Evolutionary conservation across 345 rosid genomes (phyloP).

Genomic region (Gossypium stocksii): DNA sequence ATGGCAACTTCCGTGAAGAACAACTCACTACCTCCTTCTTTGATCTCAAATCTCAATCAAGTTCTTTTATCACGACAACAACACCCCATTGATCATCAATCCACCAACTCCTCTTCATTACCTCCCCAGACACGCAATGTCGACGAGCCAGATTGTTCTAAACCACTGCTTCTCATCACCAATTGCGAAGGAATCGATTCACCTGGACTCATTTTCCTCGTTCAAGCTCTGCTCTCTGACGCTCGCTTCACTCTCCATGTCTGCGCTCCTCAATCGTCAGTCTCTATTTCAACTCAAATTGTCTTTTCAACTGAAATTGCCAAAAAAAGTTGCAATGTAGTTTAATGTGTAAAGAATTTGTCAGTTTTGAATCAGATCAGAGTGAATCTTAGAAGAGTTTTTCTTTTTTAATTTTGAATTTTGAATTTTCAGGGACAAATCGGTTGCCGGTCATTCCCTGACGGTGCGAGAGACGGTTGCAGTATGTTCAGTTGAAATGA

Average conservation of each 20-base stretch:
- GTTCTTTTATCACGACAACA: slow-evolving; percentile 23
- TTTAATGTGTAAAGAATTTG: neutral
- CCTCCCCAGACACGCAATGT: neutral
- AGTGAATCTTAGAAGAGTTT: neutral
- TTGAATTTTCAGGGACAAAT: slow-evolving; percentile 41
- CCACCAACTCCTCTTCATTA: neutral
- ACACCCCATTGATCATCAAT: slow-evolving; percentile 6
- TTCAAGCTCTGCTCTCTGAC: slow-evolving; percentile 26
- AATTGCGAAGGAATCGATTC: slow-evolving; percentile 40
- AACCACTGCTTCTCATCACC: slow-evolving; percentile 26
- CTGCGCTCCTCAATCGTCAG: slow-evolving; percentile 42
- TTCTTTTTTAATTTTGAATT: neutral
- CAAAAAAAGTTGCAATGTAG: neutral
- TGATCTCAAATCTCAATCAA: slow-evolving; percentile 34
- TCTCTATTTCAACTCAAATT: neutral
- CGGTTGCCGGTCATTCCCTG: slow-evolving; percentile 49
- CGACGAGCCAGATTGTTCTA: slow-evolving; percentile 9
- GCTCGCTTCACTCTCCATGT: slow-evolving; percentile 27
- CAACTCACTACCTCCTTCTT: slow-evolving; percentile 33
- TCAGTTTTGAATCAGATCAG: slow-evolving; percentile 4
- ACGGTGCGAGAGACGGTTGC: slow-evolving; percentile 50
- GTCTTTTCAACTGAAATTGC: neutral
- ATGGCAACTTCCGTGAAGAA: slow-evolving; percentile 27
- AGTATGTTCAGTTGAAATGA: slow-evolving; percentile 43
- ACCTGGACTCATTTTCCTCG: slow-evolving; percentile 32